Evolutionary conservation across 805 yeast species (phyloP).

Genomic region (Kuraishia molischiana): DNA sequence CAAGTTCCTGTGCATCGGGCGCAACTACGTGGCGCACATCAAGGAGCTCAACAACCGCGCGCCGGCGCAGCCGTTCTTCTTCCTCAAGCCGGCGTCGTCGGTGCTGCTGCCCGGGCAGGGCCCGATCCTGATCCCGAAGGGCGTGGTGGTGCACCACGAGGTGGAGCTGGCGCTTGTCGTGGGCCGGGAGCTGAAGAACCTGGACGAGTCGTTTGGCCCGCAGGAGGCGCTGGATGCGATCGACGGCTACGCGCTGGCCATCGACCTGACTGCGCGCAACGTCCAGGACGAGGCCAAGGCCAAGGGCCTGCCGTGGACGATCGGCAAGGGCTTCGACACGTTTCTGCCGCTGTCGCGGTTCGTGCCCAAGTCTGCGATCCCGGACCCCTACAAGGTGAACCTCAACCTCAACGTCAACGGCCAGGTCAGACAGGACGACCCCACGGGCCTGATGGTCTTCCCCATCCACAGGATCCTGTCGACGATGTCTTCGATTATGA

Average conservation of each 20-base stretch:
- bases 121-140: constrained; percentile 75
- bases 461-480: constrained; percentile 73
- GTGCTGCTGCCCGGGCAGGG: constrained; percentile 60
- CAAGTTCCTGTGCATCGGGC: constrained; percentile 89
- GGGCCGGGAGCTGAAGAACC: constrained; percentile 51
- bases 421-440: constrained; percentile 58
- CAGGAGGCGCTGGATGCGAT: constrained; percentile 69
- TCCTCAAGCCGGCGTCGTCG: constrained; percentile 81
- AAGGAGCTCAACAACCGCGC: constrained; percentile 74
- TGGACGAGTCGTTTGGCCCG: constrained; percentile 43
- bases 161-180: constrained; percentile 81
- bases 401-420: constrained; percentile 64
- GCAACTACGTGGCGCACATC: constrained; percentile 95
- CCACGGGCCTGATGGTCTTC: constrained; percentile 78
- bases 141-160: constrained; percentile 81
- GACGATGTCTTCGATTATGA: constrained; percentile 82
- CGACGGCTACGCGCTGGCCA: constrained; percentile 80
- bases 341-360: constrained; percentile 79
- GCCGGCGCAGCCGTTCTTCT: constrained; percentile 87
- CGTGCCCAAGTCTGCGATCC: constrained; percentile 55
- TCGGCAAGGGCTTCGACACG: constrained; percentile 95
- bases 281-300: constrained; percentile 91
- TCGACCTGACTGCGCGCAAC: constrained; percentile 93
- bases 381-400: constrained; percentile 65
- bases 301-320: constrained; percentile 94